phyloP scores from a whole-genome alignment of 352 stramenopile genomes.

The Pythium plurisporium region DNA sequence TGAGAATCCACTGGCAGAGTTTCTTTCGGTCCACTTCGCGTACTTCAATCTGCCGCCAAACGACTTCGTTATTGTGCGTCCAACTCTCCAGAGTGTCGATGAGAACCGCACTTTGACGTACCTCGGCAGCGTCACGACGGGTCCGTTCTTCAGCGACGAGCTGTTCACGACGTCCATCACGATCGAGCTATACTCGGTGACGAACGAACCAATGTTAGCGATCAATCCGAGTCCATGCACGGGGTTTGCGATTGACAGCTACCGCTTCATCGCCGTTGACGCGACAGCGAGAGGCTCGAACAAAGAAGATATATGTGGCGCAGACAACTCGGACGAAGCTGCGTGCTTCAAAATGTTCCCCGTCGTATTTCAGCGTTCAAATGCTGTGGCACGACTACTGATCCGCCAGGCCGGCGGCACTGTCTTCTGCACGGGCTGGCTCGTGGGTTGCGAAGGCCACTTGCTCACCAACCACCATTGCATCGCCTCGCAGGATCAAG shows the following conservation, averaged over 20 bases:
- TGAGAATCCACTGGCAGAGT: slow-evolving; percentile 29
- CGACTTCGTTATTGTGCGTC: slow-evolving; percentile 50
- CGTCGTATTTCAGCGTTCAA: slow-evolving; percentile 20
- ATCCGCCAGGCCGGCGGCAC: slow-evolving; percentile 52
- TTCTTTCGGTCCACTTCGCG: slow-evolving; percentile 61
- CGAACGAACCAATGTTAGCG: slow-evolving; percentile 9
- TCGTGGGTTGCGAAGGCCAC: slow-evolving; percentile 67
- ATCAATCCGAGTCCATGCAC: slow-evolving; percentile 29
- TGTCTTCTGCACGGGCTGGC: slow-evolving; percentile 72
- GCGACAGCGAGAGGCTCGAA: too few species aligned
- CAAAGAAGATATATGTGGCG: slow-evolving; percentile 53
- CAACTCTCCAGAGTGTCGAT: slow-evolving; percentile 26
- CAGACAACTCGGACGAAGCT: slow-evolving; percentile 52
- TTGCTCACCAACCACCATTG: slow-evolving; percentile 80
- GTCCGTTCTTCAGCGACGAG: slow-evolving; percentile 30
- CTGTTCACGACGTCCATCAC: slow-evolving; percentile 37
- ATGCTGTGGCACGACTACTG: slow-evolving; percentile 50
- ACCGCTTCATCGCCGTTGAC: slow-evolving; percentile 30
- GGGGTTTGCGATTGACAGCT: slow-evolving; percentile 53
- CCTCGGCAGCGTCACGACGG: slow-evolving; percentile 22
- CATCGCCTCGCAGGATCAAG: slow-evolving; percentile 42
- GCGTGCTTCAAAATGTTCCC: slow-evolving; percentile 34
- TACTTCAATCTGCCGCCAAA: slow-evolving; percentile 52
- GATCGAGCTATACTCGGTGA: slow-evolving; percentile 59
- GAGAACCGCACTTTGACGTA: slow-evolving; percentile 34